Percentiles rank a stretch among this genome's conserved stretches.
These are phyloP conservation scores for Pelomyxa schiedti DNA, from an alignment of 78 protist genomes.

Conservation along the genomic window DNA sequence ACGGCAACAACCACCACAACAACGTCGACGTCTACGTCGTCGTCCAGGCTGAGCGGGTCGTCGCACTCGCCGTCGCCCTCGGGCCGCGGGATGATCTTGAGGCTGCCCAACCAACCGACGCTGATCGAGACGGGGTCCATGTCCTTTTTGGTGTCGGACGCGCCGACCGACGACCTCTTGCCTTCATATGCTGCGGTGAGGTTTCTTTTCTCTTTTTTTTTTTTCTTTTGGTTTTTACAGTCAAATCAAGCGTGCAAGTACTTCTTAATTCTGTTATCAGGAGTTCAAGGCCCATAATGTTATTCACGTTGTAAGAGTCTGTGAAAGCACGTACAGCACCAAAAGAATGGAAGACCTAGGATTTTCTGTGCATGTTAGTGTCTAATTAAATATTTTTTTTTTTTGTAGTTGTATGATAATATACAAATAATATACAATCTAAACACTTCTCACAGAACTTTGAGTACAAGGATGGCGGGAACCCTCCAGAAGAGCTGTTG, in stretches of 20 bases:
- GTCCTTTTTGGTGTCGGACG: constrained; percentile 46
- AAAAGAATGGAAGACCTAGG: constrained; percentile 15
- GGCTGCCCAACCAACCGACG: constrained; percentile 32
- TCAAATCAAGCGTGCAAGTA: too few species aligned
- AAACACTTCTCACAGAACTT: constrained; percentile 47
- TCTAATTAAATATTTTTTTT: too few species aligned
- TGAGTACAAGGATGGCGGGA: constrained; percentile 51
- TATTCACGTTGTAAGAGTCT: constrained; percentile 49
- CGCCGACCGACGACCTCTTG: constrained; percentile 48
- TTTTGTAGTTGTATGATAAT: too few species aligned
- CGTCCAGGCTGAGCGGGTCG: too few species aligned
- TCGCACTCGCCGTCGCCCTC: too few species aligned
- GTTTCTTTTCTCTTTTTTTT: background rate
- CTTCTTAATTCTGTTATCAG: too few species aligned
- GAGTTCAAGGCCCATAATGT: constrained; percentile 41
- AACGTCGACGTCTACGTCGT: too few species aligned
- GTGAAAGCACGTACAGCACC: constrained; percentile 49
- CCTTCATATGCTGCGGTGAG: constrained; percentile 33
- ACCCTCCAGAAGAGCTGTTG: constrained; percentile 44
- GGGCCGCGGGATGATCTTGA: too few species aligned
- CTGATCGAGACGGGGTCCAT: constrained; percentile 29
- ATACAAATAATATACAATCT: too few species aligned
- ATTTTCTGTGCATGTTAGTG: constrained; percentile 33
- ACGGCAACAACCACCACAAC: too few species aligned
- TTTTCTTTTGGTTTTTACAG: background rate